Base-by-base conservation (phyloP, 1,139 yeast species). In the Protomyces macrosporus region DNA sequence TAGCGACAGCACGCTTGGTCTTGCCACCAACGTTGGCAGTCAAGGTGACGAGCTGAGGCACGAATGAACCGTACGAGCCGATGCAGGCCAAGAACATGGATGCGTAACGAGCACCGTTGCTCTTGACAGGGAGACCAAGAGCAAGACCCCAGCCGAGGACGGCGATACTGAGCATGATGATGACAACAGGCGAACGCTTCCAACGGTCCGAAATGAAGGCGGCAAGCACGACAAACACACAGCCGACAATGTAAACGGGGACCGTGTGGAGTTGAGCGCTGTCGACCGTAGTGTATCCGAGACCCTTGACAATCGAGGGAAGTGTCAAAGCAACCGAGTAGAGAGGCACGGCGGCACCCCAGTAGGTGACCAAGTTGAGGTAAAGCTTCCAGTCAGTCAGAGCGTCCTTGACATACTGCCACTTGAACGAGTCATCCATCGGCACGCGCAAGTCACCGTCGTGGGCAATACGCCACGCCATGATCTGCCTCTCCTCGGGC, bases 401-500 rank as follows among this genome's bases (percentile, higher is more conserved):
- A 12, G 59, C 64, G 3, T 36, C 50, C 1, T 35, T 9, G 40
- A 64, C 62, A 39, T 61, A 54, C 33, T 55, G 50, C 66, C 66
- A 64, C 53, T 55, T 45, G 48, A 60, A 64, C 10, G 53, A 23
- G 45, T 55, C 64, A 6, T 51, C 63, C 37, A 60, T 53, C n/a
- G 63, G 53, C 30, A 48, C 59, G 4, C 42, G 63, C 14, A 59
- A 35, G 36, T 59, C 60, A 14, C 58, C 61, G 14, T 50, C 60
- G 36, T 61, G 58, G 23, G 52, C 58, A 7, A 45, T 51, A 52
- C 56, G 39, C 40, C 40, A 34, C 30, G 54, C 55, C 57, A 64
- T 55, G 39, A 59, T 42, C 30, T 53, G 58, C 3, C 58, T 55
- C 53, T 81, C 83, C 54, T 77, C 74, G 3, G 69, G 75, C n/a